phyloP scores from a whole-genome alignment of 192 early-diverging fungal species.

The Coemansia sp. region DNA sequence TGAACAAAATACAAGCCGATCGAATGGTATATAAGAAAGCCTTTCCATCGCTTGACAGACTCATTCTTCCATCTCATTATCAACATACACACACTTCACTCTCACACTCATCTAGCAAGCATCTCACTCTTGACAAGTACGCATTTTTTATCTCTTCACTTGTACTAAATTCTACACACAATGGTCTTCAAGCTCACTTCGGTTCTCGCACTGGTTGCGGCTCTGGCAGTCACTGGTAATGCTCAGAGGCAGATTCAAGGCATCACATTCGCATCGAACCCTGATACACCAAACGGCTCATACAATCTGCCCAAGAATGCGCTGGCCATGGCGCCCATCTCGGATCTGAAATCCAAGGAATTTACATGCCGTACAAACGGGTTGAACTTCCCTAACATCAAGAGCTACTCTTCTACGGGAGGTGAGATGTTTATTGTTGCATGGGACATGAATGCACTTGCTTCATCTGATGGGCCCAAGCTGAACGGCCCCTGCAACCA shows the following conservation, averaged over 20 bases:
- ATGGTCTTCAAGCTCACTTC: conserved; percentile 7
- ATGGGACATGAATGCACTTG: neutral
- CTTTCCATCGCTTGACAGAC: neutral
- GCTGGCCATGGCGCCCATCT: neutral
- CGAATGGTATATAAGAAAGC: neutral
- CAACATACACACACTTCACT: neutral
- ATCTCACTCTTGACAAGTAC: neutral
- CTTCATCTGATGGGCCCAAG: neutral
- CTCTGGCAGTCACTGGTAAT: neutral
- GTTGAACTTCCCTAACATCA: neutral
- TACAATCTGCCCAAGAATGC: neutral
- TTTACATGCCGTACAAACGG: conserved; percentile 4
- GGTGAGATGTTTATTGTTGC: conserved; percentile 2
- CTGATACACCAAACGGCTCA: neutral
- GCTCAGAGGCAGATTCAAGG: neutral
- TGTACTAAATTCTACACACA: neutral
- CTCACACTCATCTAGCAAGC: neutral
- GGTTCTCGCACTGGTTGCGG: conserved; percentile 5
- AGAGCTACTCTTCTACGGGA: neutral
- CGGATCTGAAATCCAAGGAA: neutral
- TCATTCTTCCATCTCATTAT: neutral
- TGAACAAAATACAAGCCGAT: neutral
- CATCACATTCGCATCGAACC: neutral
- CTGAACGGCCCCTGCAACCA: neutral
- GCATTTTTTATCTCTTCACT: neutral